Base-by-base conservation (phyloP, 179 eudicot species). In the Actinidia chinensis region DNA sequence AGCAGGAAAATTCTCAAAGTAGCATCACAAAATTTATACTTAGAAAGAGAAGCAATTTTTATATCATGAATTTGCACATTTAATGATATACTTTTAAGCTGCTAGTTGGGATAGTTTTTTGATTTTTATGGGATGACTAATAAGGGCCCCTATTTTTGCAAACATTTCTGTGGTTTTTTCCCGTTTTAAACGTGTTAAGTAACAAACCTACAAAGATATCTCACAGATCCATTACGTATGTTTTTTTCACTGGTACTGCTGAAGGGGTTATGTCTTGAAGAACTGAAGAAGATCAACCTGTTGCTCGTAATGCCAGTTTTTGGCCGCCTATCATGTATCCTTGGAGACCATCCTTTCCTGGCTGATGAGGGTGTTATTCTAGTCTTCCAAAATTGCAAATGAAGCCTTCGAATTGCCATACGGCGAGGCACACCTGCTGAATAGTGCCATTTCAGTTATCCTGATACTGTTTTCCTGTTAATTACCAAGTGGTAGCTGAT, bases 321-420 rank as follows among this genome's bases (percentile, higher is more conserved):
- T 84, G n/a, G 99, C 98, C 78, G 99, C 99, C 17, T 90, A 96
- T 82, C 99, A 96, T 89, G 81, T 96, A 78, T 94, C 94, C 43
- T 82, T 96, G 73, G 99, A 96, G 77, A 96, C 97, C n/a, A n/a
- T 73, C 94, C 97, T 40, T 94, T 94, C 82, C 92, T 96, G 68
- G 97, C 97, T 56, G 99, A 96, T 65, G 99, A 96, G 88, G 99
- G 99, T 81, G 99, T n/a, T n/a, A n/a, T n/a, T n/a, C 99, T 73
- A 92, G 87, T 85, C 86, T 96, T 36, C 99, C 99, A 42, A 91
- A 87, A 81, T 74, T 84, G 82, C 77, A 77, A 15, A 61, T 80
- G 63, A 85, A 82, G 66, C 80, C 88, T 33, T 82, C 88, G n/a
- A 58, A 17, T 67, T 76, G 55, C 81, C 60, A 28, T 76, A 71